Evolutionary conservation across 495 filamentous ascomycete species (phyloP).

Genomic region (Penicillium silybi): DNA sequence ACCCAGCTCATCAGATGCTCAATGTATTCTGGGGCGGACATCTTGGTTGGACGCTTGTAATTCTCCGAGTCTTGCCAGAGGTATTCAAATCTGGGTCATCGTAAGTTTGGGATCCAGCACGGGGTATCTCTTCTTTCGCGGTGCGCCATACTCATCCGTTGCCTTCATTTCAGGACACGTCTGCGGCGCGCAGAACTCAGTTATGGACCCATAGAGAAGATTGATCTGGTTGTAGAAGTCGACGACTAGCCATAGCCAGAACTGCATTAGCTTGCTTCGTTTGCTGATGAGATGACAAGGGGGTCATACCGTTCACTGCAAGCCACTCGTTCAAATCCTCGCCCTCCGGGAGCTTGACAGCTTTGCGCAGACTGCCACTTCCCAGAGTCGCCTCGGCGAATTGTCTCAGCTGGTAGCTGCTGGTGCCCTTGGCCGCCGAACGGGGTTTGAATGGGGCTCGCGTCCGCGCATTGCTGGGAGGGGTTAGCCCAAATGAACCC

Average conservation of each 20-base stretch:
- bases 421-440: constrained; percentile 80
- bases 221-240: constrained; percentile 99
- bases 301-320: constrained; percentile 78
- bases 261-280: constrained; percentile 2
- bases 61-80: constrained; percentile 95
- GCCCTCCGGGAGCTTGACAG: constrained; percentile 93
- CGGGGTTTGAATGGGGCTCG: constrained; percentile 90
- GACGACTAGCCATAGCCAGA: constrained; percentile 60
- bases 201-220: constrained; percentile 96
- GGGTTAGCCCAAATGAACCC: constrained; percentile 40
- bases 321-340: constrained; percentile 98
- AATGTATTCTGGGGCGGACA: constrained; percentile 95
- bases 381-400: constrained; percentile 97
- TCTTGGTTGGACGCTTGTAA: constrained; percentile 94
- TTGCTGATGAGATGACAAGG: neutral
- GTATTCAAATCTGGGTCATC: constrained; percentile 76
- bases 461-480: constrained; percentile 80
- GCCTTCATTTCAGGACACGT: constrained; percentile 99
- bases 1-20: constrained; percentile 98
- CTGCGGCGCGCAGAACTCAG: constrained; percentile 95
- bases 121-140: neutral
- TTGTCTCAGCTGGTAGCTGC: constrained; percentile 91
- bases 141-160: constrained; percentile 76
- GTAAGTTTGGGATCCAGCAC: neutral
- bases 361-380: constrained; percentile 90